Conservation (phyloP, 2,329 filamentous ascomycete species). For the Helotiales sp. region DNA sequence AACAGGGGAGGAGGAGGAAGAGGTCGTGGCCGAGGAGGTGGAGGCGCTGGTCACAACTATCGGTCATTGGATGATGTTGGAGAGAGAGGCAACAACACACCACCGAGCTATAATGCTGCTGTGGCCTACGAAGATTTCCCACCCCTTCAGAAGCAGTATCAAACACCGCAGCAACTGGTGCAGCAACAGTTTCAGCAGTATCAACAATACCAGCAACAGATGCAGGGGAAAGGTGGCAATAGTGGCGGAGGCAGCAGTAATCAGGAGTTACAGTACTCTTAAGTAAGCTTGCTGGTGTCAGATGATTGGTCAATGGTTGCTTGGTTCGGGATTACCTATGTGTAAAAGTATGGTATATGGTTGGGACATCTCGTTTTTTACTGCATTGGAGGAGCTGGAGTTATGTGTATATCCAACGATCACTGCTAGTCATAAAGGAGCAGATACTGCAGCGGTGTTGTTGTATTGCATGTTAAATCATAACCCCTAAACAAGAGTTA, state of each 20-base stretch:
- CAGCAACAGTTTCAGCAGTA: constrained; percentile 36
- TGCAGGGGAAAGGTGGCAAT: constrained; percentile 24
- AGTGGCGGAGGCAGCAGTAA: constrained; percentile 20
- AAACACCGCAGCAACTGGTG: constrained; percentile 35
- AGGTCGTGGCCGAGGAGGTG: constrained; percentile 45
- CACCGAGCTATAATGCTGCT: constrained; percentile 31
- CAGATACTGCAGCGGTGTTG: neutral
- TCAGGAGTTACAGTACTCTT: constrained; percentile 34
- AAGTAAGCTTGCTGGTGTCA: constrained; percentile 4
- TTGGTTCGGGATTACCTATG: neutral
- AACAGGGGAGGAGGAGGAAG: constrained; percentile 43
- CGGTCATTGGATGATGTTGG: constrained; percentile 67
- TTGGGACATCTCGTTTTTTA: neutral
- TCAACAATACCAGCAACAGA: constrained; percentile 31
- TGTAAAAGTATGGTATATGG: neutral
- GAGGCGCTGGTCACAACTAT: constrained; percentile 54
- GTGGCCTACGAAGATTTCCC: constrained; percentile 38
- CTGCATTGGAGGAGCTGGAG: neutral
- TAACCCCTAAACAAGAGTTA: neutral
- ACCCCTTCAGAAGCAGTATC: constrained; percentile 35
- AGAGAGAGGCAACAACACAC: constrained; percentile 43
- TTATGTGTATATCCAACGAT: neutral
- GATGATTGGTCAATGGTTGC: neutral
- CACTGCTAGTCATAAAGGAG: neutral
- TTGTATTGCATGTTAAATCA: neutral